These are phyloP conservation scores for Ceratobasidium sp. DNA, from an alignment of 1,284 basidiomycete species.

Conservation along the genomic window DNA sequence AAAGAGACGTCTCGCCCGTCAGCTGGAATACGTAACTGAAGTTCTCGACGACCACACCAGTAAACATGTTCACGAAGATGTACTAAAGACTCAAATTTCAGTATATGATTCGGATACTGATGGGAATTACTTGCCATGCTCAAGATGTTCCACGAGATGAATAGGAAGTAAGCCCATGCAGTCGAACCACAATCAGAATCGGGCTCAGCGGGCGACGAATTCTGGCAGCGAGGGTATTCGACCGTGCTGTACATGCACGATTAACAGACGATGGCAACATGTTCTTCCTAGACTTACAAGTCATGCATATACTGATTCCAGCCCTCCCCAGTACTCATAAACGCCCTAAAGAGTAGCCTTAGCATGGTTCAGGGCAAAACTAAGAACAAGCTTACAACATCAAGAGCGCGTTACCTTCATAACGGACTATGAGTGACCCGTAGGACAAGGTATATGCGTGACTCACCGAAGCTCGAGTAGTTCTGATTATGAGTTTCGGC, in stretches of 20 bases:
- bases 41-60: constrained; percentile 96
- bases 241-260: constrained; percentile 67
- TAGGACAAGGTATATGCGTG: constrained; percentile 78
- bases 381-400: constrained; percentile 4
- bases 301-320: constrained; percentile 98
- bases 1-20: constrained; percentile 81
- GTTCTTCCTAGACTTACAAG: constrained; percentile 69
- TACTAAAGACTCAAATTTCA: constrained; percentile 67
- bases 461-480: constrained; percentile 86
- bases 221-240: constrained; percentile 87
- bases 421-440: constrained; percentile 51
- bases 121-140: constrained; percentile 81
- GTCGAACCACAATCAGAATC: constrained; percentile 92
- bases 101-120: constrained; percentile 14
- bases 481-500: constrained; percentile 82
- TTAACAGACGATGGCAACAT: constrained; percentile 29
- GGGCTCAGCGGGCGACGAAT: constrained; percentile 62
- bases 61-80: constrained; percentile 96
- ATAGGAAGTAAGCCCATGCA: constrained; percentile 87
- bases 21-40: constrained; percentile 97
- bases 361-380: not conserved
- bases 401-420: constrained; percentile 60
- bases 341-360: constrained; percentile 57
- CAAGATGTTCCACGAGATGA: constrained; percentile 96
- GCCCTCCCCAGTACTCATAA: constrained; percentile 86